A percentile compares a stretch with the other conserved stretches of the same genome.
phyloP scores from a whole-genome alignment of 1,139 yeast species.

The Suzukiozyma palmioleophila region DNA sequence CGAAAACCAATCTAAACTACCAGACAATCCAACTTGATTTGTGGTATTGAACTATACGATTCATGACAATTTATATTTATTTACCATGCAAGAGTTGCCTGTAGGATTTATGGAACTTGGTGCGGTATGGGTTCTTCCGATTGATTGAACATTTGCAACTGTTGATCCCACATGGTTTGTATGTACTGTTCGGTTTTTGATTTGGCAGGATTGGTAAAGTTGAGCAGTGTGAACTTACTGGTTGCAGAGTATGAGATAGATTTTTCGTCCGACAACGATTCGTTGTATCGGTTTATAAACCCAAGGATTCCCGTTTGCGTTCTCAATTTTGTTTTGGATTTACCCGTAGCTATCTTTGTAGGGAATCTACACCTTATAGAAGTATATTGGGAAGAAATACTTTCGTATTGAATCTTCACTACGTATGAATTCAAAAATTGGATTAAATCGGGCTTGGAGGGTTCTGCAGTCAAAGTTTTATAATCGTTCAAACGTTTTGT shows the following conservation, averaged over 20 bases:
- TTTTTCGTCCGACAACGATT: not conserved
- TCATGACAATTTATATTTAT: too few species aligned
- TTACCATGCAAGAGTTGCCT: too few species aligned
- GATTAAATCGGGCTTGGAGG: constrained; percentile 7
- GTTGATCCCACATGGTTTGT: constrained; percentile 10
- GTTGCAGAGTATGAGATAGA: not conserved
- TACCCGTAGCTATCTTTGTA: constrained; percentile 11
- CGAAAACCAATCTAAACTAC: constrained; percentile 21
- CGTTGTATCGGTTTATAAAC: constrained; percentile 10
- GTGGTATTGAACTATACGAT: not conserved
- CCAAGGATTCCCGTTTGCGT: constrained; percentile 15
- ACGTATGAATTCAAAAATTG: constrained; percentile 12
- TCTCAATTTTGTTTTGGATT: constrained; percentile 9
- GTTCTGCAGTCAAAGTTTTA: constrained; percentile 23
- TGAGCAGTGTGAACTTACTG: not conserved
- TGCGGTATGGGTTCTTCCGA: not conserved
- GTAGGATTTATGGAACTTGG: too few species aligned
- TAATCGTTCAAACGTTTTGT: constrained; percentile 36
- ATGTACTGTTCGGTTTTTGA: not conserved
- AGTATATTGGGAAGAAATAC: constrained; percentile 34
- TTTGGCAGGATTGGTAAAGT: not conserved
- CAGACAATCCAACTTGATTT: constrained; percentile 3
- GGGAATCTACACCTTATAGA: constrained; percentile 36
- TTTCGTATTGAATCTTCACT: constrained; percentile 36
- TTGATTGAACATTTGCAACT: constrained; percentile 2